Percentiles rank a stretch among this genome's conserved stretches.
Conservation (phyloP, 371 early-diverging fungal species). For the Mortierella sp. region DNA sequence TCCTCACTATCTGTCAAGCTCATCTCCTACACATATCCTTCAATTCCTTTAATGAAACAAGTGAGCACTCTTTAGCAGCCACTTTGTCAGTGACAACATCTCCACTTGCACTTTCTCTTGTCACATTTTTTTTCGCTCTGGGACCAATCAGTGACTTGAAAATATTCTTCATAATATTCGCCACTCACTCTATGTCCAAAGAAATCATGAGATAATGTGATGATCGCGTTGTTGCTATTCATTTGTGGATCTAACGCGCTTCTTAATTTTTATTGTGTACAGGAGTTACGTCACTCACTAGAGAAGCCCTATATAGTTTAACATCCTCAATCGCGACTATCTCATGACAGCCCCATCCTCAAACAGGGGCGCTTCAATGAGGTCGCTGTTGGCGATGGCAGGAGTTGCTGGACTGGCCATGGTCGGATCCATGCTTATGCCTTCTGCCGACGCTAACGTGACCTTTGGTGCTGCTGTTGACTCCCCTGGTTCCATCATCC, state of each 20-base stretch:
- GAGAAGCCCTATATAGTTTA: conserved; percentile 13
- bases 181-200: too few relatives aligned
- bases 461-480: conserved; percentile 22
- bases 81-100: too few relatives aligned
- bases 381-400: conserved; percentile 43
- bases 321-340: conserved; percentile 8
- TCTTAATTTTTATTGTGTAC: background rate
- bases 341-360: conserved; percentile 22
- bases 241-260: background rate
- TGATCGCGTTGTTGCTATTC: background rate
- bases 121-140: too few relatives aligned
- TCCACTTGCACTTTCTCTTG: too few relatives aligned
- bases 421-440: conserved; percentile 32
- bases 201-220: background rate
- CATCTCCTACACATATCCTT: too few relatives aligned
- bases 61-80: too few relatives aligned
- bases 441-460: conserved; percentile 39
- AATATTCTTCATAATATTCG: too few relatives aligned
- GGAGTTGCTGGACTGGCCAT: conserved; percentile 45
- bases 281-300: background rate
- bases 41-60: too few relatives aligned
- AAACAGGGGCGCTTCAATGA: conserved; percentile 21
- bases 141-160: too few relatives aligned
- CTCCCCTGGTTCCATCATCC: conserved; percentile 40
- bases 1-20: too few relatives aligned